A percentile compares a stretch with the other conserved stretches of the same genome.
Evolutionary conservation across 2,329 filamentous ascomycete species (phyloP).

Genomic region (Talaromyces albobiverticillius): DNA sequence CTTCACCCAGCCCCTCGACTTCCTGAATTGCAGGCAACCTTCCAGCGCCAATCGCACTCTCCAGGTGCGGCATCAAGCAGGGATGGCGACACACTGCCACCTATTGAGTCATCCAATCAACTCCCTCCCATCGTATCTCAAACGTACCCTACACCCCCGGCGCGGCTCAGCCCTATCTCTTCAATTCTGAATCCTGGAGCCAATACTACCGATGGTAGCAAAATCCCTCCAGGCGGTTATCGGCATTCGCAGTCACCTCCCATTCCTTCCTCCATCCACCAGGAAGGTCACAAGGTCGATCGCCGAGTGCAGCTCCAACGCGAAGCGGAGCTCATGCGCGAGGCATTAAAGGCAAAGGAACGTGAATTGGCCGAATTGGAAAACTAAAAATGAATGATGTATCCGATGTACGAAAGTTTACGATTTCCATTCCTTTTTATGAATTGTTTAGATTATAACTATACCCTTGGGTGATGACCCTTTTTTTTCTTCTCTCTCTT

Average conservation of each 20-base stretch:
- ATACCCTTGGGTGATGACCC: background rate
- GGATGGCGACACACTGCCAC: slow-evolving; percentile 27
- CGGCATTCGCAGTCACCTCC: slow-evolving; percentile 26
- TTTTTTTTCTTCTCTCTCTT: background rate
- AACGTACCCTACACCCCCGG: slow-evolving; percentile 44
- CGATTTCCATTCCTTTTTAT: background rate
- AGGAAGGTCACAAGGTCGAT: slow-evolving; percentile 53
- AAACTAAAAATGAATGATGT: background rate
- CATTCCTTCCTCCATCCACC: slow-evolving; percentile 35
- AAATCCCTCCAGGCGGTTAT: slow-evolving; percentile 4
- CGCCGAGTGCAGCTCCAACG: slow-evolving; percentile 64
- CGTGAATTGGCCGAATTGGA: slow-evolving; percentile 62
- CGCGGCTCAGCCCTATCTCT: slow-evolving; percentile 69
- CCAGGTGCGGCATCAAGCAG: slow-evolving; percentile 22
- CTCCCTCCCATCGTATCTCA: slow-evolving; percentile 39
- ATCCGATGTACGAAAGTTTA: background rate
- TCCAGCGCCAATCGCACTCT: slow-evolving; percentile 15
- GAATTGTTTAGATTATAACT: background rate
- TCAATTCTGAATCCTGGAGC: slow-evolving; percentile 65
- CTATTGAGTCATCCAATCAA: slow-evolving; percentile 35
- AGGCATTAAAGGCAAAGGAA: slow-evolving; percentile 70
- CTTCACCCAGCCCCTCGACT: slow-evolving; percentile 29
- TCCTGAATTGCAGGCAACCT: slow-evolving; percentile 25
- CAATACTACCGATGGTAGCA: slow-evolving; percentile 23
- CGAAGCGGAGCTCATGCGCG: slow-evolving; percentile 74